Percentiles rank a stretch among this genome's conserved stretches.
Conservation (phyloP, 2,329 filamentous ascomycete genomes). For the Colletotrichum sidae region DNA sequence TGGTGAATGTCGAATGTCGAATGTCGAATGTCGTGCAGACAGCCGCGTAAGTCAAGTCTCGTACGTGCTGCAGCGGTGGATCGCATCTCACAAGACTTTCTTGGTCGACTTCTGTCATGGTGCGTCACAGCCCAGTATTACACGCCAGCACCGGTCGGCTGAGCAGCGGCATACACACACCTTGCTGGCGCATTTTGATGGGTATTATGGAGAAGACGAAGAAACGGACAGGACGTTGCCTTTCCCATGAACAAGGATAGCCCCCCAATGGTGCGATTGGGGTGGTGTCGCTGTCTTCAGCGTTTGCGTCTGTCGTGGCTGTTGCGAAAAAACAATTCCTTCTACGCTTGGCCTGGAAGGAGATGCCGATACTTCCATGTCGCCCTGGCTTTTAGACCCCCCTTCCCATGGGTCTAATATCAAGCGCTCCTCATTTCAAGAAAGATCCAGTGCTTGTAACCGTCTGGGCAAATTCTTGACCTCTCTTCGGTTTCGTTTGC, state of each 20-base stretch:
- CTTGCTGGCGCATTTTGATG: not conserved
- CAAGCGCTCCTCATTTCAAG: not conserved
- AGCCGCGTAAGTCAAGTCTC: not conserved
- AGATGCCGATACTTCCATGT: not conserved
- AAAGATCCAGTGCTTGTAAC: slow-evolving; percentile 6
- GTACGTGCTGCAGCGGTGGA: not conserved
- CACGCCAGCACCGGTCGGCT: slow-evolving; percentile 17
- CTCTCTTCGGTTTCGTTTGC: not conserved
- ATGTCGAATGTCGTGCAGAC: too few relatives aligned
- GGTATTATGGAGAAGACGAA: slow-evolving; percentile 9
- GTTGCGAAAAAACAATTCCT: not conserved
- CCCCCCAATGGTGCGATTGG: too few relatives aligned
- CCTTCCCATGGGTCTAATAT: slow-evolving; percentile 16
- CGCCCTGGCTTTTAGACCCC: slow-evolving; percentile 3
- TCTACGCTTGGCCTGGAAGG: not conserved
- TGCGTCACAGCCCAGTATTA: slow-evolving; percentile 25
- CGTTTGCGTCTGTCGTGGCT: too few relatives aligned
- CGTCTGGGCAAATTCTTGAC: slow-evolving; percentile 16
- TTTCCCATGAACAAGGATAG: too few relatives aligned
- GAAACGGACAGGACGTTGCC: not conserved
- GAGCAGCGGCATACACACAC: slow-evolving; percentile 8
- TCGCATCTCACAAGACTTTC: not conserved
- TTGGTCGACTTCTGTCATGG: not conserved
- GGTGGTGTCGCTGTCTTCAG: too few relatives aligned
- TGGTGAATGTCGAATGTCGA: too few relatives aligned